These are phyloP conservation scores for Evansstolkia leycettana DNA, from an alignment of 495 filamentous ascomycete genomes.

Conservation along the genomic window DNA sequence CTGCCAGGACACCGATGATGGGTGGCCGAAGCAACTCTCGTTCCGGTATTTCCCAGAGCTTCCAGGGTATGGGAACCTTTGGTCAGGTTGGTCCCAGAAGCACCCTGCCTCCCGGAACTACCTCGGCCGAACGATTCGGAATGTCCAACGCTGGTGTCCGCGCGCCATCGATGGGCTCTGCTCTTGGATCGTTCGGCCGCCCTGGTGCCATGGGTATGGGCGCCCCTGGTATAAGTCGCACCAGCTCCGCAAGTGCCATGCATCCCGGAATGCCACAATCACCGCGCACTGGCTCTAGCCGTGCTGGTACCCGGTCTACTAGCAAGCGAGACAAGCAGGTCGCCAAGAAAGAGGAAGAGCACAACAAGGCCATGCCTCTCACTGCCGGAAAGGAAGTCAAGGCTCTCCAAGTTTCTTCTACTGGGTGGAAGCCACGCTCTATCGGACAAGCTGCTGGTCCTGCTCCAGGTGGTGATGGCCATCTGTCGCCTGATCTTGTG, in stretches of 20 bases:
- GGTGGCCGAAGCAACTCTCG: slow-evolving; percentile 36
- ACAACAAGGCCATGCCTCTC: slow-evolving; percentile 76
- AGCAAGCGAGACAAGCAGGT: slow-evolving; percentile 53
- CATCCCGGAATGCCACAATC: slow-evolving; percentile 34
- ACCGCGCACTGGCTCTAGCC: slow-evolving; percentile 39
- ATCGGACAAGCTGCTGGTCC: slow-evolving; percentile 41
- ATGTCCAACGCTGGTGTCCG: slow-evolving; percentile 15
- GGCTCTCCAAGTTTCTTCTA: slow-evolving; percentile 54
- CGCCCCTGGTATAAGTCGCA: slow-evolving; percentile 37
- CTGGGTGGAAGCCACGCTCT: slow-evolving; percentile 86
- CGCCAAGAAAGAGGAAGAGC: slow-evolving; percentile 46
- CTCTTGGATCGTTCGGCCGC: slow-evolving; percentile 40
- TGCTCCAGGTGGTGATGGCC: slow-evolving; percentile 39
- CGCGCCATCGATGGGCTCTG: slow-evolving; percentile 28
- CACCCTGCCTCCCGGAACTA: slow-evolving; percentile 55
- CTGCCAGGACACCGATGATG: slow-evolving; percentile 54
- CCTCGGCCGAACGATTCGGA: slow-evolving; percentile 49
- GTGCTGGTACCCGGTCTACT: slow-evolving; percentile 34
- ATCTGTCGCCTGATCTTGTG: slow-evolving; percentile 82
- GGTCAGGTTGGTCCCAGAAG: slow-evolving; percentile 23
- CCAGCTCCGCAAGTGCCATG: slow-evolving; percentile 41
- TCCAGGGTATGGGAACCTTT: slow-evolving; percentile 63
- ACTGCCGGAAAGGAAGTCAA: slow-evolving; percentile 70
- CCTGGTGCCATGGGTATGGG: slow-evolving; percentile 51
- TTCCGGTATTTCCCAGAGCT: slow-evolving; percentile 21